These are phyloP conservation scores for Parmales sp. DNA, from an alignment of 108 stramenopile species.

Conservation along the genomic window DNA sequence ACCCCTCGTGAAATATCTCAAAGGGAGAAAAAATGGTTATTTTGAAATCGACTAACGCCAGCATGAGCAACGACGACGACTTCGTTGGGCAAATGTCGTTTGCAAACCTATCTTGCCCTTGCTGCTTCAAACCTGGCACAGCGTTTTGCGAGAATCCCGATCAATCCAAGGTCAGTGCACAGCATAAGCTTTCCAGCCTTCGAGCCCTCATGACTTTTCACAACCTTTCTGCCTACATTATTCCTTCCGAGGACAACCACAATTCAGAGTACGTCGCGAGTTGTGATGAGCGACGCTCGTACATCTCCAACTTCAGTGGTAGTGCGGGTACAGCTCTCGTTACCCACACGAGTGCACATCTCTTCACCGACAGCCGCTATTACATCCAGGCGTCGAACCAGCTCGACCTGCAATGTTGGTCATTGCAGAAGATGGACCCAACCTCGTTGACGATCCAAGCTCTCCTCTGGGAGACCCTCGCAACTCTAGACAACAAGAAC, in stretches of 20 bases:
- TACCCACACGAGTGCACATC: conserved; percentile 27
- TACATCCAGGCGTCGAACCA: conserved; percentile 41
- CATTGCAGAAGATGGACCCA: conserved; percentile 40
- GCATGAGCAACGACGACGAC: no score
- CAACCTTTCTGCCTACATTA: conserved; percentile 31
- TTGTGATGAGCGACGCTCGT: conserved; percentile 33
- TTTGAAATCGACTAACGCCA: no score
- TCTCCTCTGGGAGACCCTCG: conserved; percentile 24
- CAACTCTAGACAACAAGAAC: conserved; percentile 1
- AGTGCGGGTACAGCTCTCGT: conserved; percentile 50
- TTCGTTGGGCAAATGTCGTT: no score
- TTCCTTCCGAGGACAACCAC: conserved; percentile 34
- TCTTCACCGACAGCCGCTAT: conserved; percentile 60
- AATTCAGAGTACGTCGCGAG: conserved; percentile 43
- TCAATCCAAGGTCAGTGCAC: no score
- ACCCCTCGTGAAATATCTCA: no score
- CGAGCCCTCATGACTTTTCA: no score
- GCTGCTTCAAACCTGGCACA: no score
- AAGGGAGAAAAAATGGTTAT: no score
- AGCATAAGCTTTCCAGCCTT: no score
- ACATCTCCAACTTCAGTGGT: conserved; percentile 44
- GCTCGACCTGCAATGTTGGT: conserved; percentile 35
- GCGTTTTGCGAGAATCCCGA: no score
- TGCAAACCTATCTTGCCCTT: no score
- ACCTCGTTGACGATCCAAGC: conserved; percentile 24